Evolutionary conservation across 345 rosid species (phyloP).

Genomic region (Clausena lansium): DNA sequence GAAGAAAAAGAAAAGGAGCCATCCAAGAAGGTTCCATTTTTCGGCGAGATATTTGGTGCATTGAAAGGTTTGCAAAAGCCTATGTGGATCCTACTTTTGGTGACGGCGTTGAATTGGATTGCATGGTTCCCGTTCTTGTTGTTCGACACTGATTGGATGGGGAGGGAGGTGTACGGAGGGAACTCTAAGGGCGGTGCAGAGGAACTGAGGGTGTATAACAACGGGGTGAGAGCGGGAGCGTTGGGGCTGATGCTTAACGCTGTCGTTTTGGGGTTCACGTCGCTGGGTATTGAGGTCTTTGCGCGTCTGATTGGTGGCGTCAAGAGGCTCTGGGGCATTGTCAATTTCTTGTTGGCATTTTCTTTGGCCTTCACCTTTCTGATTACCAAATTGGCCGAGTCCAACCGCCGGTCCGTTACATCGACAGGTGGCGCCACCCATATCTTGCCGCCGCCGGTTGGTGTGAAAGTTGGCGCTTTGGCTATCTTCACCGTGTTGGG

Average conservation of each 20-base stretch:
- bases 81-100: constrained; percentile 72
- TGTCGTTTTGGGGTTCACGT: constrained; percentile 60
- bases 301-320: constrained; percentile 52
- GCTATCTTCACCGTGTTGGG: constrained; percentile 67
- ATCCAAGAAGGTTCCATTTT: constrained; percentile 15
- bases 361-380: constrained; percentile 54
- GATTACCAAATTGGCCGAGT: constrained; percentile 61
- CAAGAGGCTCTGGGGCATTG: constrained; percentile 63
- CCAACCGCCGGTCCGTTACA: constrained; percentile 28
- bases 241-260: constrained; percentile 81
- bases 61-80: constrained; percentile 53
- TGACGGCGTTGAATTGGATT: constrained; percentile 82
- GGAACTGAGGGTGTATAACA: constrained; percentile 40
- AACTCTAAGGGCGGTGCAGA: constrained; percentile 29
- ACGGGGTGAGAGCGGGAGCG: constrained; percentile 77
- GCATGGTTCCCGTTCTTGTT: constrained; percentile 90
- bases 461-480: constrained; percentile 56
- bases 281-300: constrained; percentile 49
- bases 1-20: background rate
- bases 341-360: constrained; percentile 60
- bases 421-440: background rate
- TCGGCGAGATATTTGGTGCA: constrained; percentile 45
- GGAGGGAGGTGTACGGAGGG: constrained; percentile 89
- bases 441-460: constrained; percentile 36
- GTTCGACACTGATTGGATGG: constrained; percentile 94